Evolutionary conservation across 768 basidiomycete species (phyloP), one percentile per base, ranked within the genome.

Genomic region (Russula brevipes): DNA sequence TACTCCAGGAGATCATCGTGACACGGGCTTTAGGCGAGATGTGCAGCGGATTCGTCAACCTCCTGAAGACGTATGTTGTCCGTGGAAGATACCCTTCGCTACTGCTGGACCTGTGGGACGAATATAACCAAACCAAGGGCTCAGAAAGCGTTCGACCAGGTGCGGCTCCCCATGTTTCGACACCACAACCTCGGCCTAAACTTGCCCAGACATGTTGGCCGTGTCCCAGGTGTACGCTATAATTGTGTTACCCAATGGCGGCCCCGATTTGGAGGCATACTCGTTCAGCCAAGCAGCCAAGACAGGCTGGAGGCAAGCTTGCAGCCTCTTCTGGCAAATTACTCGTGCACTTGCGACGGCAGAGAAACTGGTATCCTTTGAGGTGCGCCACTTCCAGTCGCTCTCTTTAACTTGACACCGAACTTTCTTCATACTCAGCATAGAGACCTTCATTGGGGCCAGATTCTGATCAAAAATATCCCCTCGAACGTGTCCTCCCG

Each of bases 381-480:
- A 99, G 84, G 96, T 97, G 66, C 60, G 82, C 68, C 47, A 10
- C 35, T 54, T 51, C 9, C 45, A 3, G 42, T 54, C 1, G 5
- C 58, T 50, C 7, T 61, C 45, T 12, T 17, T 11, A 31, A 35
- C 60, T 30, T 45, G 54, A 45, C 41, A n/a, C 8, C 17, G 33
- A 63, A 42, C 57, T 30, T 17, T 12, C 42, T 35, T 33, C 4
- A 41, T 33, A 16, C 33, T 54, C 70, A 99, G 96, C 97, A 99
- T 75, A 93, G 97, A 38, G 97, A 99, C 73, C 83, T 99, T n/a
- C 97, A 99, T 70, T 93, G 92, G 85, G 97, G 97, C 24, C 97
- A 99, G 73, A 89, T 99, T 54, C 81, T 99, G 8, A 85, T 98
- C 53, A 86, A 86, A 70, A 79, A 80, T 62, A 61, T 81, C 3